Evolutionary conservation across 108 stramenopile genomes (phyloP), one percentile per base, ranked within the genome.

Genomic region (Skeletonema menzelii): DNA sequence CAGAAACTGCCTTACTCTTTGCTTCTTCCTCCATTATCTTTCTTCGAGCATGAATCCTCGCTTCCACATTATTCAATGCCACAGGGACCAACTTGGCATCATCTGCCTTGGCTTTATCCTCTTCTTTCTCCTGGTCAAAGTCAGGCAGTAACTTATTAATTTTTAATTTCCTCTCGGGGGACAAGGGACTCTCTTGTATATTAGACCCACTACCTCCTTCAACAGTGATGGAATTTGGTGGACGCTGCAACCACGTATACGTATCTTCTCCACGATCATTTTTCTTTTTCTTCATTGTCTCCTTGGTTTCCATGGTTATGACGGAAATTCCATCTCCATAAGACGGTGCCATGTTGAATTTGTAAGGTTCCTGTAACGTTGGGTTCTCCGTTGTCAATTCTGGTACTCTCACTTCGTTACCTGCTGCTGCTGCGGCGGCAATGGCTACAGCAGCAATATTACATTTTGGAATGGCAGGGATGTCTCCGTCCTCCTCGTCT

Each of bases 271-370:
- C 60, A 44, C 34, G 58, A 24, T 35, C 26, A 28, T 42, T 40
- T 14, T 15, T 32, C 40, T 65, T 64, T n/a, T 46, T 71, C 31
- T 56, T 22, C 32, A 61, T 27, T 11, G 73, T 82, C 19, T 40
- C 63, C 58, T 75, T 82, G 31, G 80, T 82, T 37, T 82, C 80
- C 80, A 82, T 82, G 3, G 80, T 82, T 2, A 82, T 75, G 13
- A 72, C 57, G 15, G 80, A 82, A 14, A 82, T 74, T 19, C 65
- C 80, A 63, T 82, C 80, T 31, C 63, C 73, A 42, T 60, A 82
- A 24, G 74, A 63, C 7, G 34, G 53, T 28, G 74, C 46, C 63
- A 27, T 38, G 27, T 30, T 57, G 14, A 49, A 24, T 24, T 69
- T 40, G 38, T 40, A 69, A 70, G 22, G 27, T 44, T 58, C 37